Conservation (phyloP, 768 basidiomycete species). For the button mushroom (Agaricus bisporus) region DNA sequence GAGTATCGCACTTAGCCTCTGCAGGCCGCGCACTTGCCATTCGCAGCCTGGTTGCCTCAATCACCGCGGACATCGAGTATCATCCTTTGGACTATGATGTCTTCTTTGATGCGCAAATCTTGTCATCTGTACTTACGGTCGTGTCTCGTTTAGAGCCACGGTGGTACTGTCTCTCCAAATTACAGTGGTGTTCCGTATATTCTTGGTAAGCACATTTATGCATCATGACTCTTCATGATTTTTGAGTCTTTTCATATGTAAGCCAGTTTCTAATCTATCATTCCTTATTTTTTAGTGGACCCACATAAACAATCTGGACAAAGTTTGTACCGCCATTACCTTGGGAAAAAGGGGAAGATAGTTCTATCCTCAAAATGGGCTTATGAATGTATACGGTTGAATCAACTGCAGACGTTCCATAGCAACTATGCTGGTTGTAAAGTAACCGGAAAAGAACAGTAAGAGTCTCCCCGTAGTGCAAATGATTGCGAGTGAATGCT, state of each 20-base stretch:
- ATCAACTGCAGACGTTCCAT: constrained; percentile 67
- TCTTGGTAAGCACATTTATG: constrained; percentile 45
- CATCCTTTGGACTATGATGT: background rate
- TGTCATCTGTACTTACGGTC: constrained; percentile 1
- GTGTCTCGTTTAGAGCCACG: constrained; percentile 55
- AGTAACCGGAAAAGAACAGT: constrained; percentile 72
- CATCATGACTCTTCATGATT: background rate
- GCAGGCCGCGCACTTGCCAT: background rate
- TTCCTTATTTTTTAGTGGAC: constrained; percentile 45
- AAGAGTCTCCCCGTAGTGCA: background rate
- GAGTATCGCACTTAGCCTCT: constrained; percentile 22
- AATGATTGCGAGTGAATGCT: background rate
- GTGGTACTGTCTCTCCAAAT: constrained; percentile 64
- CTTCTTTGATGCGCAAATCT: background rate
- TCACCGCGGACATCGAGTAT: background rate
- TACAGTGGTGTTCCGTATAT: constrained; percentile 80
- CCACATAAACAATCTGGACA: constrained; percentile 76
- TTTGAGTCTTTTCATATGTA: background rate
- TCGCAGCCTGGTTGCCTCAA: background rate
- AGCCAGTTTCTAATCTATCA: too few relatives aligned
- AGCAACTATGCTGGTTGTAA: constrained; percentile 79
- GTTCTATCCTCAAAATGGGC: constrained; percentile 74
- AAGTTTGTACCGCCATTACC: constrained; percentile 74
- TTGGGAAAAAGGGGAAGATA: constrained; percentile 73
- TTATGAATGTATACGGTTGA: constrained; percentile 65